Evolutionary conservation across 805 yeast genomes (phyloP).

Genomic region (Hanseniaspora opuntiae): DNA sequence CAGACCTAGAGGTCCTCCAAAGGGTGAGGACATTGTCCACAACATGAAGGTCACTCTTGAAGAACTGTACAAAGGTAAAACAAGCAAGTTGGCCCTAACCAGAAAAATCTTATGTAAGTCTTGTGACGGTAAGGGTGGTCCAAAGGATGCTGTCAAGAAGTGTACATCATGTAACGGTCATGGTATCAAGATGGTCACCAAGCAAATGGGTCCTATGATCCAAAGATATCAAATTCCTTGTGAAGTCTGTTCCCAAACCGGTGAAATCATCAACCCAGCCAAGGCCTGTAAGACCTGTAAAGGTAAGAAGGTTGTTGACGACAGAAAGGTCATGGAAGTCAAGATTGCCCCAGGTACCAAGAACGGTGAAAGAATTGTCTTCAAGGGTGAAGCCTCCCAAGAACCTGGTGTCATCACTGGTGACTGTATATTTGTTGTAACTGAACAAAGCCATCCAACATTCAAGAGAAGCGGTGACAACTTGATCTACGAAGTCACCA

Average conservation of each 20-base stretch:
- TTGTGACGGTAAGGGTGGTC: constrained; percentile 95
- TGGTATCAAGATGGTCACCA: constrained; percentile 81
- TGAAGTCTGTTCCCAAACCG: constrained; percentile 83
- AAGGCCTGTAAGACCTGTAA: constrained; percentile 77
- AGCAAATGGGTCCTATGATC: constrained; percentile 99
- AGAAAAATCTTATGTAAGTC: constrained; percentile 76
- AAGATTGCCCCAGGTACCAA: constrained; percentile 95
- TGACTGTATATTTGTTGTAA: constrained; percentile 84
- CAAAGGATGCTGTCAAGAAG: constrained; percentile 72
- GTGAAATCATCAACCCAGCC: constrained; percentile 73
- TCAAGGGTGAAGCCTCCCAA: constrained; percentile 95
- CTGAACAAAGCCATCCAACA: constrained; percentile 71
- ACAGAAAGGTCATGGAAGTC: constrained; percentile 87
- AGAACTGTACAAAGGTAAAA: constrained; percentile 87
- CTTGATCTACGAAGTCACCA: constrained; percentile 67
- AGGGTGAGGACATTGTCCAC: constrained; percentile 86
- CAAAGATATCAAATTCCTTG: constrained; percentile 94
- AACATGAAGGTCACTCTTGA: constrained; percentile 73
- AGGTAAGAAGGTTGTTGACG: constrained; percentile 77
- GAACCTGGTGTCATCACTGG: constrained; percentile 92
- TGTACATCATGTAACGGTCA: constrained; percentile 82
- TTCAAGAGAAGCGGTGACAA: constrained; percentile 86
- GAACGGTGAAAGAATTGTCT: constrained; percentile 80
- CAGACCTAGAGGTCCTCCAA: constrained; percentile 69
- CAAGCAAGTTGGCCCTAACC: constrained; percentile 84